A percentile compares a stretch with the other conserved stretches of the same genome.
Evolutionary conservation across 805 yeast genomes (phyloP).

Genomic region (Suhomyces sp.): DNA sequence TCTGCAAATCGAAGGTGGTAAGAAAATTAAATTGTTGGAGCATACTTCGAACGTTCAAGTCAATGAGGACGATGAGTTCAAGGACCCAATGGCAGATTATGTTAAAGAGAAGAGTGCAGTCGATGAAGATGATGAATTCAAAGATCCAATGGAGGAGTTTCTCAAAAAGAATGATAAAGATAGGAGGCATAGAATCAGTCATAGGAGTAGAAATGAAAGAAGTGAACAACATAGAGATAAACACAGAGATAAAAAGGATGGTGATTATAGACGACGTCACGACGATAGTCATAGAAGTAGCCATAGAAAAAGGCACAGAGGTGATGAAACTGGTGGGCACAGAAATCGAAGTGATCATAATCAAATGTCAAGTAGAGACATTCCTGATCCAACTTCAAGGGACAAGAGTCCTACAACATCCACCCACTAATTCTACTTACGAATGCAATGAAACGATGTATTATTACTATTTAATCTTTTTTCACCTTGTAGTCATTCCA

Average conservation of each 20-base stretch:
- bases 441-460: too few relatives aligned
- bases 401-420: conserved; percentile 5
- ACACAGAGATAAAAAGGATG: neutral
- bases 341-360: neutral
- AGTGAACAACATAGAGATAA: neutral
- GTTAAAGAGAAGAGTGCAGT: conserved; percentile 20
- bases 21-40: conserved; percentile 2
- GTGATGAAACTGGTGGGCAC: neutral
- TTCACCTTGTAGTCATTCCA: conserved; percentile 8
- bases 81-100: conserved; percentile 33
- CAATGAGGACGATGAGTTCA: conserved; percentile 23
- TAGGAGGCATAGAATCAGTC: conserved; percentile 5
- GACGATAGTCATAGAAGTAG: conserved; percentile 1
- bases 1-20: conserved; percentile 2
- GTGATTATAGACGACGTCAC: too few relatives aligned
- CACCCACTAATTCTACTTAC: too few relatives aligned
- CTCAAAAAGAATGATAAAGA: conserved; percentile 7
- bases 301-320: conserved; percentile 3
- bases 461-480: neutral
- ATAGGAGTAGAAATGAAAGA: conserved; percentile 5
- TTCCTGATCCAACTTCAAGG: too few relatives aligned
- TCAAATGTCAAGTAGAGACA: neutral
- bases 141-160: conserved; percentile 21
- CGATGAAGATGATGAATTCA: conserved; percentile 26
- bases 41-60: neutral